phyloP scores from a whole-genome alignment of 768 basidiomycete species.

The Saitozyma sp. region DNA sequence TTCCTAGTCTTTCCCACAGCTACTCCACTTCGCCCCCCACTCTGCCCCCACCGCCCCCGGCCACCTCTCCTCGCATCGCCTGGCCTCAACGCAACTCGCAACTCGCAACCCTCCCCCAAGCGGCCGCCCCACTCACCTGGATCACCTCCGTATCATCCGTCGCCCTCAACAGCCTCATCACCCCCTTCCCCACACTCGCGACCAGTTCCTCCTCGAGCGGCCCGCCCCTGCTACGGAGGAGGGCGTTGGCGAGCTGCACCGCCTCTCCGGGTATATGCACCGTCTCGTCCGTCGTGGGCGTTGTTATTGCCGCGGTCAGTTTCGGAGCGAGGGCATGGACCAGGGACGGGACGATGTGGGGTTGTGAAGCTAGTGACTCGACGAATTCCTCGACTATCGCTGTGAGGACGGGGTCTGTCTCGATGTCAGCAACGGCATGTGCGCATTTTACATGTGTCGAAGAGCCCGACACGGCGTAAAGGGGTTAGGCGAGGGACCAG shows the following conservation, averaged over 20 bases:
- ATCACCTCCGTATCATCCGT: conserved; percentile 80
- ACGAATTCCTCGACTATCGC: conserved; percentile 82
- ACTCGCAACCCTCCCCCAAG: too few species aligned
- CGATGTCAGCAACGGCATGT: conserved; percentile 5
- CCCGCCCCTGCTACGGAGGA: conserved; percentile 65
- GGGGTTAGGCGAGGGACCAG: too few species aligned
- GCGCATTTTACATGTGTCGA: not conserved
- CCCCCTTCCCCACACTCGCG: conserved; percentile 66
- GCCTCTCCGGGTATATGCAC: conserved; percentile 73
- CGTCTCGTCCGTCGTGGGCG: conserved; percentile 60
- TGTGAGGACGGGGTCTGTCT: conserved; percentile 79
- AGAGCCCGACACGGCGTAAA: too few species aligned
- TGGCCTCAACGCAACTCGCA: too few species aligned
- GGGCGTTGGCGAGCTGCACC: conserved; percentile 73
- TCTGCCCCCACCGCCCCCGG: too few species aligned
- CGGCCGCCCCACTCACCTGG: conserved; percentile 49
- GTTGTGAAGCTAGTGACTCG: conserved; percentile 65
- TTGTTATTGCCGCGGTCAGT: conserved; percentile 65
- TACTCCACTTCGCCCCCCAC: too few species aligned
- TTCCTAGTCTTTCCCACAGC: too few species aligned
- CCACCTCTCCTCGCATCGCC: too few species aligned
- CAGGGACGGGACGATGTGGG: conserved; percentile 68
- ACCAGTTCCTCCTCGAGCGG: conserved; percentile 82
- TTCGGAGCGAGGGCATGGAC: conserved; percentile 72
- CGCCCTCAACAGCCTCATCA: conserved; percentile 68